Base-by-base conservation (phyloP, 345 rosid species). In the Salix dunnii region DNA sequence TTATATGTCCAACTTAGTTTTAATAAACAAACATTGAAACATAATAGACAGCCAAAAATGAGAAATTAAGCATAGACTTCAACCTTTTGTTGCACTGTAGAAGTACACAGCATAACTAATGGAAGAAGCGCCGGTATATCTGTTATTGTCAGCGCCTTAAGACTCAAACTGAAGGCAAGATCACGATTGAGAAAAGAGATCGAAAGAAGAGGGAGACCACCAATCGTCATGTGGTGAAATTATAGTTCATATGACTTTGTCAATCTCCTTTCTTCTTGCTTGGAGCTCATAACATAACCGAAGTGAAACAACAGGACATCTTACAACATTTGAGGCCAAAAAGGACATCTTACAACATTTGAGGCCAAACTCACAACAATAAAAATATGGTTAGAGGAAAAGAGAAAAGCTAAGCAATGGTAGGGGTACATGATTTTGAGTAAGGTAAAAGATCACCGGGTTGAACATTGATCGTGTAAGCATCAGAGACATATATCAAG, bases 101-200 rank as follows among this genome's bases (percentile, higher is more conserved):
- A n/a, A 95, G 88, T 80, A 95, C 74, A 95, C 96, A 76, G 98
- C 98, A 74, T 95, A 93, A 88, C 99, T 93, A 78, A 93, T 68
- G 9, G 99, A 43, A 95, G 90, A 61, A 95, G 99, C 23, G 96
- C 89, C 80, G 78, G 51, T 65, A 88, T 12, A 81, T 93, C 94
- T n/a, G n/a, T n/a, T n/a, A n/a, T n/a, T 6, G 91, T 82, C 75
- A 95, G 87, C 63, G 86, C 88, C 58, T 75, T 82, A 43, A 90
- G 76, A 79, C 86, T 79, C n/a, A n/a, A n/a, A n/a, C 55, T 76
- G 33, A 90, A 85, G 38, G 85, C 86, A 66, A 96, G 97, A 79
- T 95, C 97, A 27, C 85, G 77, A 74, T 87, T 89, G 72, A 93
- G 81, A 77, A 90, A 8, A 4, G 98, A 89, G 79, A 93, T 60